A percentile compares a stretch with the other conserved stretches of the same genome.
Conservation (phyloP, 768 basidiomycete genomes). For the Amanita subjunquillea region DNA sequence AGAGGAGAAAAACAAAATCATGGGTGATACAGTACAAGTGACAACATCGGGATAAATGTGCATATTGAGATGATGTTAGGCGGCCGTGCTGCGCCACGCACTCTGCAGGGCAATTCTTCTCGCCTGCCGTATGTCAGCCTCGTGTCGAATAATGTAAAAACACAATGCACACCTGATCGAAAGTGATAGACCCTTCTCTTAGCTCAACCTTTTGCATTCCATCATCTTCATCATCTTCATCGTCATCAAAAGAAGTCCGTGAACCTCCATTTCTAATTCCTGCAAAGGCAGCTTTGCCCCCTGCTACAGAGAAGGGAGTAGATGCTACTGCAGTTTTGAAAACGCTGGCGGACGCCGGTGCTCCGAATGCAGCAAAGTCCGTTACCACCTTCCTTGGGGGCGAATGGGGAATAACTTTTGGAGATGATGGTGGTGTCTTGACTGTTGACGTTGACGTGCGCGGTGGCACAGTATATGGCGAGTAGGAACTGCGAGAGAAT, state of each 20-base stretch:
- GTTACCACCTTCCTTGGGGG: slow-evolving; percentile 83
- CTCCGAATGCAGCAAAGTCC: slow-evolving; percentile 82
- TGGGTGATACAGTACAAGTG: slow-evolving; percentile 10
- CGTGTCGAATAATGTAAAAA: neutral
- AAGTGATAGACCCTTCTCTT: slow-evolving; percentile 74
- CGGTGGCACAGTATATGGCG: slow-evolving; percentile 31
- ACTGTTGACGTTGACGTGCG: slow-evolving; percentile 25
- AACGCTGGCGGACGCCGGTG: slow-evolving; percentile 63
- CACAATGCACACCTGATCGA: slow-evolving; percentile 65
- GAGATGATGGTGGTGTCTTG: slow-evolving; percentile 33
- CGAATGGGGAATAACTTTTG: slow-evolving; percentile 30
- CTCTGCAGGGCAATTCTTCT: slow-evolving; percentile 84
- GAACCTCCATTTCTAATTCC: slow-evolving; percentile 44
- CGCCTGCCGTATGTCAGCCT: slow-evolving; percentile 33
- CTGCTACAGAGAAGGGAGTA: slow-evolving; percentile 72
- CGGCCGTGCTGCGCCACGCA: slow-evolving; percentile 66
- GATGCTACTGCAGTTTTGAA: slow-evolving; percentile 76
- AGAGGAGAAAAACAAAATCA: neutral
- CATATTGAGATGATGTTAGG: slow-evolving; percentile 23
- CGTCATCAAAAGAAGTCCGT: slow-evolving; percentile 32
- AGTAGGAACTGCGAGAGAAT: slow-evolving; percentile 42
- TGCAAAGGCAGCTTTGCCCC: slow-evolving; percentile 78
- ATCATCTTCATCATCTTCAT: slow-evolving; percentile 69
- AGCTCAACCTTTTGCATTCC: slow-evolving; percentile 68
- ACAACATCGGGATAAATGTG: neutral